Conservation (phyloP, 306 rosid genomes). For the Acacia melanoxylon region DNA sequence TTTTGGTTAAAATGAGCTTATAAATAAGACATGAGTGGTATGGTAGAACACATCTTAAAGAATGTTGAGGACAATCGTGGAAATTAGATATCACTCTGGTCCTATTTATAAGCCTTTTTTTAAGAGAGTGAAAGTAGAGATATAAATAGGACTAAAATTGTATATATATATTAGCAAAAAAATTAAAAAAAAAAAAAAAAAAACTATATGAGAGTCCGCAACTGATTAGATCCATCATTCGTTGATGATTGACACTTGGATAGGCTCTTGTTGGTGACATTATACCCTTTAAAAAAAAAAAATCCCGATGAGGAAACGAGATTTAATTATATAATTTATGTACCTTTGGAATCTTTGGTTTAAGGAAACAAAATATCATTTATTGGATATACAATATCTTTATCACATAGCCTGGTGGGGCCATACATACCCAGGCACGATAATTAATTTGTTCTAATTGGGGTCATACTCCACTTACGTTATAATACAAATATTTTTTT, state of each 20-base stretch:
- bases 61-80: not conserved
- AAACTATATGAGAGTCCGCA: too few species aligned
- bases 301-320: not conserved
- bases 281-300: not conserved
- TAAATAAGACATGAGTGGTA: too few species aligned
- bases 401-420: conserved; percentile 37
- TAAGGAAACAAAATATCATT: conserved; percentile 43
- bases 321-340: not conserved
- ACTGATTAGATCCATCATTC: conserved; percentile 23
- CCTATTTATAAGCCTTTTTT: too few species aligned
- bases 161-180: not conserved
- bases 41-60: not conserved
- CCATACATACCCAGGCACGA: not conserved
- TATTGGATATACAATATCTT: conserved; percentile 21
- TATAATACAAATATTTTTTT: not conserved
- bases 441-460: conserved; percentile 8
- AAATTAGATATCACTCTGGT: too few species aligned
- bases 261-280: not conserved
- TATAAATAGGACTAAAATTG: too few species aligned
- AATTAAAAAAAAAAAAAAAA: too few species aligned
- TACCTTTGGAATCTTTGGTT: conserved; percentile 22
- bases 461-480: not conserved
- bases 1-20: too few species aligned
- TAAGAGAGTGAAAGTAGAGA: too few species aligned
- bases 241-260: conserved; percentile 48